phyloP scores from a whole-genome alignment of 2,329 filamentous ascomycete genomes.

The Amesomyces nigricolor region DNA sequence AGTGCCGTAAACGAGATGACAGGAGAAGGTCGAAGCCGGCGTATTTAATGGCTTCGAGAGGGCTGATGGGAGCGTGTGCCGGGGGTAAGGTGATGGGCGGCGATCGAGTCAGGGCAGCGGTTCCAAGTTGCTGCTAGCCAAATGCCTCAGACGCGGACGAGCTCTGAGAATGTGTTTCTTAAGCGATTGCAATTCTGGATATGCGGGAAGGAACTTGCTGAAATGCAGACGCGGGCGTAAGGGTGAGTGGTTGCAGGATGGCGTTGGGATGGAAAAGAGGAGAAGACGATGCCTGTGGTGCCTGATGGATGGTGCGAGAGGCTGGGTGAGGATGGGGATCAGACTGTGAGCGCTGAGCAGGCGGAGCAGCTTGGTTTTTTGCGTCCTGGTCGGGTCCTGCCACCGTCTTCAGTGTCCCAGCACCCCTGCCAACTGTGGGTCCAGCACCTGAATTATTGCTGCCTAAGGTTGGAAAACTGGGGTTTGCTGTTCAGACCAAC shows the following conservation, averaged over 20 bases:
- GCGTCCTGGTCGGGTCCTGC: constrained; percentile 7
- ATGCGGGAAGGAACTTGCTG: background rate
- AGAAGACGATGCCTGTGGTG: constrained; percentile 22
- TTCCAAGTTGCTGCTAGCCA: constrained; percentile 15
- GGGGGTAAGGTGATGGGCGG: constrained; percentile 16
- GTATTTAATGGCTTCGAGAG: background rate
- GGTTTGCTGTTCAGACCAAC: background rate
- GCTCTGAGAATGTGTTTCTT: constrained; percentile 1
- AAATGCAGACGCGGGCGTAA: constrained; percentile 7
- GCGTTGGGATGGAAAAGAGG: constrained; percentile 13
- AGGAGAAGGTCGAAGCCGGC: background rate
- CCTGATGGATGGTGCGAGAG: constrained; percentile 26
- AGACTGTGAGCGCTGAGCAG: constrained; percentile 13
- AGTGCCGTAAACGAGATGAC: background rate
- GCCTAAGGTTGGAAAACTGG: constrained; percentile 18
- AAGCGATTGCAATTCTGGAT: constrained; percentile 8
- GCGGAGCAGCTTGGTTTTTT: constrained; percentile 26
- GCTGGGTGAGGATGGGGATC: constrained; percentile 24
- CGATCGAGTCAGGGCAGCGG: constrained; percentile 13
- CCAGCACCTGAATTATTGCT: constrained; percentile 2
- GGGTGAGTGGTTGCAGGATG: constrained; percentile 3
- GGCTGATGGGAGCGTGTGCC: constrained; percentile 2
- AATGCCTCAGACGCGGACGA: constrained; percentile 27
- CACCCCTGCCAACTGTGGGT: constrained; percentile 6
- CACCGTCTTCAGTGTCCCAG: constrained; percentile 10